A percentile compares a stretch with the other conserved stretches of the same genome.
phyloP scores from a whole-genome alignment of 2,329 filamentous ascomycete species.

The Colletotrichum nymphaeae region DNA sequence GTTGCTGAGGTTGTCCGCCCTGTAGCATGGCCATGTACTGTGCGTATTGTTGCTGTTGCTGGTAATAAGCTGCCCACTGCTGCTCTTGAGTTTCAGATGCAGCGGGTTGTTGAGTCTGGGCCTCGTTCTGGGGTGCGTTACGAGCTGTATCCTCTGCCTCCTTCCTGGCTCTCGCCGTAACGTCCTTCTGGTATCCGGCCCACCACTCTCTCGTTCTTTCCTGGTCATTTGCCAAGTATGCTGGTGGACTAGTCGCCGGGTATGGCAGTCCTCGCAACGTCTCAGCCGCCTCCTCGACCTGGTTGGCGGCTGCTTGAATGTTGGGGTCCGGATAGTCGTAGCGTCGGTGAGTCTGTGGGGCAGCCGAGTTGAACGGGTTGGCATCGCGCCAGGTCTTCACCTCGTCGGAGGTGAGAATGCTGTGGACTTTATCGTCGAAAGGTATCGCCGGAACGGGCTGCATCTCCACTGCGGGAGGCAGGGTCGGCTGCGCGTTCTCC shows the following conservation, averaged over 20 bases:
- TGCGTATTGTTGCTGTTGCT: slow-evolving; percentile 46
- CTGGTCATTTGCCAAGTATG: slow-evolving; percentile 60
- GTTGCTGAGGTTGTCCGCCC: slow-evolving; percentile 44
- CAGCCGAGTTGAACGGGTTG: slow-evolving; percentile 49
- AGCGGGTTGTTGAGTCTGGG: slow-evolving; percentile 43
- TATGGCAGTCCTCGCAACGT: slow-evolving; percentile 58
- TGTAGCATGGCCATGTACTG: slow-evolving; percentile 57
- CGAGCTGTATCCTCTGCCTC: slow-evolving; percentile 51
- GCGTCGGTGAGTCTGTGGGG: slow-evolving; percentile 41
- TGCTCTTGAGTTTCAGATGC: slow-evolving; percentile 34
- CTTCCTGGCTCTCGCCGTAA: slow-evolving; percentile 50
- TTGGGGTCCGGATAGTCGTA: slow-evolving; percentile 55
- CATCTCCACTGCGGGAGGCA: slow-evolving; percentile 46
- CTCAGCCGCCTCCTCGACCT: slow-evolving; percentile 55
- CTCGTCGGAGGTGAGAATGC: slow-evolving; percentile 56
- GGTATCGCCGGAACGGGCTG: slow-evolving; percentile 46
- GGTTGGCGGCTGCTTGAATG: slow-evolving; percentile 55
- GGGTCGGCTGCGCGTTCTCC: slow-evolving; percentile 37
- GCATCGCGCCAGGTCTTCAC: slow-evolving; percentile 56
- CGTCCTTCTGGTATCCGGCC: slow-evolving; percentile 57
- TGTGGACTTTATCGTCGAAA: slow-evolving; percentile 54
- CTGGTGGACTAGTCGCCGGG: slow-evolving; percentile 63
- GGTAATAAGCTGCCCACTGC: slow-evolving; percentile 43
- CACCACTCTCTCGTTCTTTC: slow-evolving; percentile 65
- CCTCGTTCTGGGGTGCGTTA: slow-evolving; percentile 43